Evolutionary conservation across 148 eudicot species (phyloP), one percentile per base, ranked within the genome.

Genomic region (Arbutus unedo): DNA sequence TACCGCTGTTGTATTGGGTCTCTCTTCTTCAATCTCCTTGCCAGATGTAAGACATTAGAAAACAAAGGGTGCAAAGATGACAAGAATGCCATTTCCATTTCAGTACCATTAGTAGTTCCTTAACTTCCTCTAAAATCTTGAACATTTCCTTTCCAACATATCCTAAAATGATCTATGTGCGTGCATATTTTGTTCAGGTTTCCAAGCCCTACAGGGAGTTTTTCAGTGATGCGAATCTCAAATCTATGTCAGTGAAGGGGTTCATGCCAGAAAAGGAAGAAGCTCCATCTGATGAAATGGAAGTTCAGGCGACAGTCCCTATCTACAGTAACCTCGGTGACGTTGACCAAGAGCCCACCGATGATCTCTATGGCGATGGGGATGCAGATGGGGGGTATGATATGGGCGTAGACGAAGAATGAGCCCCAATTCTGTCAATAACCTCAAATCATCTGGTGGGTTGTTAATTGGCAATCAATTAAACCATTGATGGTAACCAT

Each of bases 201-300:
- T 88, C 90, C 54, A 93, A 96, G 91, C 99, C 99, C 7, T 96
- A 91, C 82, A 78, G 90, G 38, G 86, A 90, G 6, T 96, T 88
- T 82, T 91, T 94, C 89, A 86, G 89, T 13, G 91, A 91, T 6
- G 94, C 84, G 54, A 85, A 74, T 83, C 84, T 94, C 78, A 87
- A 89, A 81, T 78, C 87, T 8, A 85, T 91, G 95, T 81, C 86
- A 81, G 86, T 80, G 79, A 54, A 80, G 67, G 86, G 79, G 74
- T 43, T 75, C 13, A 54, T 50, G 83, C 76, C 48, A n/a, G 85
- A 43, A 43, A 54, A 11, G 53, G 45, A 14, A 16, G 81, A 74
- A 31, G 85, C 13, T 7, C 77, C 84, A 2, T 56, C 55, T 6
- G 90, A 87, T 16, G 91, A 85, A 38, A 83, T 83, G 83, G 87